A percentile compares a stretch with the other conserved stretches of the same genome.
Conservation (phyloP, 768 basidiomycete species). For the Russula foetens region DNA sequence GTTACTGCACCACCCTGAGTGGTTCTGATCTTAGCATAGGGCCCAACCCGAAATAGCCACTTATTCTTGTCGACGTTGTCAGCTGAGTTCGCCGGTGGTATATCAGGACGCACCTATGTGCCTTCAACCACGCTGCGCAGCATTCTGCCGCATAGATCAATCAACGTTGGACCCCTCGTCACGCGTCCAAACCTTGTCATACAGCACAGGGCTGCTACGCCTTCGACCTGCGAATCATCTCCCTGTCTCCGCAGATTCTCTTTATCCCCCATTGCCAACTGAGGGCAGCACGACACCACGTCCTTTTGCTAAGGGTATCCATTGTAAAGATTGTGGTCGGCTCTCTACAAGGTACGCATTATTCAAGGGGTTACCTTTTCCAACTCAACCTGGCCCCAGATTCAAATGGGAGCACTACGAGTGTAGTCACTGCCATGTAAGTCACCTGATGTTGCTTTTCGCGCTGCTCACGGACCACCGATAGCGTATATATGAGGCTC, state of each 20-base stretch:
- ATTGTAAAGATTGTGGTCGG: conserved; percentile 61
- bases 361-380: not conserved
- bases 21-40: not conserved
- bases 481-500: conserved; percentile 12
- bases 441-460: not conserved
- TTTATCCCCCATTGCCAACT: conserved; percentile 29
- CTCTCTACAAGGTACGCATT: conserved; percentile 58
- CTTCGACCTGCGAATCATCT: conserved; percentile 9
- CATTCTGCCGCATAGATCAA: conserved; percentile 37
- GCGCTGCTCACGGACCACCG: not conserved
- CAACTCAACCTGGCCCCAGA: conserved; percentile 31
- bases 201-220: conserved; percentile 22
- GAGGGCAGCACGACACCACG: conserved; percentile 38
- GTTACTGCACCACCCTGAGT: not conserved
- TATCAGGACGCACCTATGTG: conserved; percentile 57
- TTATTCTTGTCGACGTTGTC: conserved; percentile 37
- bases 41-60: not conserved
- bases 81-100: conserved; percentile 38
- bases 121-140: conserved; percentile 46
- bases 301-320: conserved; percentile 56
- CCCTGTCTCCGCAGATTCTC: conserved; percentile 28
- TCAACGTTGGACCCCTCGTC: conserved; percentile 39
- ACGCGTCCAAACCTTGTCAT: conserved; percentile 31
- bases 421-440: conserved; percentile 54
- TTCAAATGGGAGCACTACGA: conserved; percentile 71